These are phyloP conservation scores for Lactarius tabidus DNA, from an alignment of 768 basidiomycete species.

Conservation along the genomic window DNA sequence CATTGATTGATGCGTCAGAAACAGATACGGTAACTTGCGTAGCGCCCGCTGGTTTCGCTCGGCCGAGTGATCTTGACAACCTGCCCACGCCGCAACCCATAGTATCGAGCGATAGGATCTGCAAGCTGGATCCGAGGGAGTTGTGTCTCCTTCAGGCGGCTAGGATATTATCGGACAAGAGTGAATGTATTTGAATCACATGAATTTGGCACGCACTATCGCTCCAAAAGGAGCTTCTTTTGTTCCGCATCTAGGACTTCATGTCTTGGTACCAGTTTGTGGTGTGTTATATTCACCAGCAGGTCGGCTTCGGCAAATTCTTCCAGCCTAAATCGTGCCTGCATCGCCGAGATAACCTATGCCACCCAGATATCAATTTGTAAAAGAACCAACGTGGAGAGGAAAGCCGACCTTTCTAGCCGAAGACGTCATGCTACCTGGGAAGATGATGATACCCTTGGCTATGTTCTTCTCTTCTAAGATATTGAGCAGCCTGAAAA, in stretches of 20 bases:
- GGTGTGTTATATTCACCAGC: slow-evolving; percentile 95
- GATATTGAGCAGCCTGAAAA: slow-evolving; percentile 74
- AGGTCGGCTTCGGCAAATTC: slow-evolving; percentile 97
- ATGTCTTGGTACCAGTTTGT: slow-evolving; percentile 91
- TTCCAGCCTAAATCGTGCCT: slow-evolving; percentile 80
- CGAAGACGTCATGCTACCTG: slow-evolving; percentile 94
- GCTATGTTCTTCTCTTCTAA: slow-evolving; percentile 89
- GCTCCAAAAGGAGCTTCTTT: slow-evolving; percentile 80
- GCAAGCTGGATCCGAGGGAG: slow-evolving; percentile 93
- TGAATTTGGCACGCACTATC: slow-evolving; percentile 70
- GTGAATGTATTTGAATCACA: slow-evolving; percentile 17
- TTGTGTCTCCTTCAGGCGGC: slow-evolving; percentile 96
- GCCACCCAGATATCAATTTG: background rate
- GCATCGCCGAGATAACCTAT: slow-evolving; percentile 91
- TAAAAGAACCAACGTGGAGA: background rate
- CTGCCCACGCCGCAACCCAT: slow-evolving; percentile 90
- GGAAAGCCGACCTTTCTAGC: slow-evolving; percentile 76
- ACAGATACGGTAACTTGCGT: slow-evolving; percentile 89
- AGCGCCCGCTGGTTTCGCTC: slow-evolving; percentile 93
- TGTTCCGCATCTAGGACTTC: slow-evolving; percentile 82
- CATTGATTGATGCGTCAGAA: slow-evolving; percentile 44
- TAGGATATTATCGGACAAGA: slow-evolving; percentile 33
- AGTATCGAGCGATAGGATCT: slow-evolving; percentile 98
- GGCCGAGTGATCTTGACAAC: slow-evolving; percentile 98
- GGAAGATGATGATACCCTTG: slow-evolving; percentile 92